Evolutionary conservation across 345 rosid genomes (phyloP), one percentile per base, ranked within the genome.

Genomic region (Hibiscus trionum): DNA sequence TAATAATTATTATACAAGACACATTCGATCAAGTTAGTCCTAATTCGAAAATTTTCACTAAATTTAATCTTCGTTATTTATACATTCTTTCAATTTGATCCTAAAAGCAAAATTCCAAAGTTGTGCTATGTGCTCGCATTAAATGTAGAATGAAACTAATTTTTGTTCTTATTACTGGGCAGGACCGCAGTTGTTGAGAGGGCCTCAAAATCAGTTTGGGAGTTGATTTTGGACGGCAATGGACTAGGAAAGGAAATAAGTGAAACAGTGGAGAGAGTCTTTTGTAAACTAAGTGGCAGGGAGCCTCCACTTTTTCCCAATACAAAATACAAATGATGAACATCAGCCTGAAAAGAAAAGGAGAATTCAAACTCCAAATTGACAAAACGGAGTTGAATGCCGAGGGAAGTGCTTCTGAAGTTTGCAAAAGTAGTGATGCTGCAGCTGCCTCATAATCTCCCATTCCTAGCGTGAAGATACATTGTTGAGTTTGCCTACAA

Each of bases 151-250:
- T 24, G 37, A 42, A 61, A 24, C 47, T 66, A 39, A 55, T 5
- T 19, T 72, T 70, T 60, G 59, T 61, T 39, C 33, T 77, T 63
- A 37, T 60, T 59, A 44, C 57, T 73, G 67, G 29, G 60, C 78
- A 94, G 97, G 80, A 80, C 90, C 77, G 96, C 95, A 1, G 97
- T 90, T 75, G 87, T 92, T 1, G 97, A 95, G 85, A 91, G 86
- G 81, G 99, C 97, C 59, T 95, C 99, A 9, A 90, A 89, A 81
- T 91, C 97, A 16, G 95, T 92, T 68, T 95, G 99, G 99, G 99
- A 95, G 61, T 71, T 95, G 82, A 95, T 95, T 75, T 82, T 95
- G 73, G 97, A 91, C 75, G 70, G 71, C 47, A 78, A 86, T 53
- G 99, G 97, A 15, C 72, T 90, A 50, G 97, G 99, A 62, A 90